A percentile compares a stretch with the other conserved stretches of the same genome.
phyloP scores from a whole-genome alignment of 257 asterid genomes.

The Gentiana dahurica region DNA sequence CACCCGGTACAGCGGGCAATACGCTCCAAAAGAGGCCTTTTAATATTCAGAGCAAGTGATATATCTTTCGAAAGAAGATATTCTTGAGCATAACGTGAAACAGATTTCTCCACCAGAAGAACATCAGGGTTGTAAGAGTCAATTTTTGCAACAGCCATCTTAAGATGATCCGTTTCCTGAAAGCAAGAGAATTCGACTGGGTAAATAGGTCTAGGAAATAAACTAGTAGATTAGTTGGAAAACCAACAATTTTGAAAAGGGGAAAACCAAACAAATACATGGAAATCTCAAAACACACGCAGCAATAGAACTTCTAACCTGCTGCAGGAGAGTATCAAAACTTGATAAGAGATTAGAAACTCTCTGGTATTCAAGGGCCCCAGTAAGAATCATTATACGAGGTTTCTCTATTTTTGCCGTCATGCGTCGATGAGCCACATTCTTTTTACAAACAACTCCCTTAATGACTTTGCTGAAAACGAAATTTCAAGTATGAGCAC shows the following conservation, averaged over 20 bases:
- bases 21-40: constrained; percentile 85
- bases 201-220: constrained; percentile 4
- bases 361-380: constrained; percentile 96
- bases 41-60: constrained; percentile 83
- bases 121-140: constrained; percentile 79
- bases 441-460: constrained; percentile 93
- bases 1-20: constrained; percentile 90
- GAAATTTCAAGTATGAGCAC: constrained; percentile 10
- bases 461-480: constrained; percentile 59
- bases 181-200: constrained; percentile 16
- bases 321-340: constrained; percentile 89
- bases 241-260: background rate
- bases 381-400: constrained; percentile 82
- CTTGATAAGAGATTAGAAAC: constrained; percentile 87
- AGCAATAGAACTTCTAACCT: constrained; percentile 36
- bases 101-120: constrained; percentile 97
- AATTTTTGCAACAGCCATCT: constrained; percentile 95
- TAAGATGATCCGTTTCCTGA: constrained; percentile 99
- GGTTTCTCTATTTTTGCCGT: constrained; percentile 80
- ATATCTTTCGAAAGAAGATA: constrained; percentile 88
- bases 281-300: background rate
- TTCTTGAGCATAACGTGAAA: constrained; percentile 92
- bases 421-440: constrained; percentile 96
- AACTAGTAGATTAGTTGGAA: background rate
- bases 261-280: background rate